Evolutionary conservation across 768 basidiomycete species (phyloP), one percentile per base, ranked within the genome.

Genomic region (Coprinellus aureogranulatus): DNA sequence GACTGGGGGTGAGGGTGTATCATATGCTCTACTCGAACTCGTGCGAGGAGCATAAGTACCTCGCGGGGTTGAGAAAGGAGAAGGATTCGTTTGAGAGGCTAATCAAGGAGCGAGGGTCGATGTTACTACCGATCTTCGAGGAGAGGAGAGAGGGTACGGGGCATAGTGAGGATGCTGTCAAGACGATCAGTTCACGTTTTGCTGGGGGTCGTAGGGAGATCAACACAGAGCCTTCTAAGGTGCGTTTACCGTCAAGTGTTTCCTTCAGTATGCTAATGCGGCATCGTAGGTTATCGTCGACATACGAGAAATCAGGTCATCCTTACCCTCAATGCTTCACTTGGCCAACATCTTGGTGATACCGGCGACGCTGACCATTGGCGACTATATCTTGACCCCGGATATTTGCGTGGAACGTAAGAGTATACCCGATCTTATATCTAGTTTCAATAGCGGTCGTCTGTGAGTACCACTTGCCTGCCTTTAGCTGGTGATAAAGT

Each of bases 371-470:
- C 76, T 99, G 59, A 93, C 90, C 0, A 90, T 98, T 2, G 97
- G 97, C 2, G 97, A 99, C 71, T 99, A 99, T 66, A 89, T 99
- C 54, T 74, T 98, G 46, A 89, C 92, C 1, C 97, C 96, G 0
- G 92, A 96, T 59, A 95, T 98, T 61, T 95, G 92, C 61, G 89
- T 99, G 2, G 97, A 99, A 72, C 79, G 96, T 56, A 99, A 99
- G 76, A 95, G 95, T 63, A 77, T 98, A 50, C 80, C 94, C 0
- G 97, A 99, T 76, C 67, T 99, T 52, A 82, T 94, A n/a, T 83
- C 87, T 16, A 95, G 92, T 77, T 96, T 98, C 70, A 94, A 89
- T 57, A 96, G 87, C 65, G 96, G 96, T 16, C 80, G 97, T 55
- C 71, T 99, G 97, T 97, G 63, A 76, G 93, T 81, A 12, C 18